A percentile compares a stretch with the other conserved stretches of the same genome.
Conservation (phyloP, 2,329 filamentous ascomycete genomes). For the Aschersonia sp. region DNA sequence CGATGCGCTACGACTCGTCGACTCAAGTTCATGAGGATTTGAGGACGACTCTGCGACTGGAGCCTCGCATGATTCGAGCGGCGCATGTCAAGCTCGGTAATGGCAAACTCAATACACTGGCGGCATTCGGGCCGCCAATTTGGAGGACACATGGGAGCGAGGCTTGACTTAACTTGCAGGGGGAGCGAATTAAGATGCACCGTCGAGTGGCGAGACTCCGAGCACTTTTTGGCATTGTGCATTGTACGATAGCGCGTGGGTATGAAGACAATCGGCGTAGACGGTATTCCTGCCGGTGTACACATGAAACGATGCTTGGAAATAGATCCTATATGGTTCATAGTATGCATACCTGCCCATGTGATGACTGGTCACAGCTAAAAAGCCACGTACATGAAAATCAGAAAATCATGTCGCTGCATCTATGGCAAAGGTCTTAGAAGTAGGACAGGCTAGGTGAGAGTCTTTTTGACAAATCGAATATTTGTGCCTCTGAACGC, state of each 20-base stretch:
- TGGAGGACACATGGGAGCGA: constrained; percentile 27
- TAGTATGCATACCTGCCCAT: too few relatives aligned
- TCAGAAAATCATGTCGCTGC: too few relatives aligned
- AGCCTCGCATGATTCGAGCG: constrained; percentile 82
- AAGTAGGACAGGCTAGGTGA: too few relatives aligned
- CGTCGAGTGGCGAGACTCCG: not conserved
- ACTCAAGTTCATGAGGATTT: constrained; percentile 60
- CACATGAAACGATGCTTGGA: too few relatives aligned
- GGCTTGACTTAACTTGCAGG: constrained; percentile 9
- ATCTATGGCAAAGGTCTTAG: too few relatives aligned
- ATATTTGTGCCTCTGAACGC: too few relatives aligned
- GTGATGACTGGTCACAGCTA: too few relatives aligned
- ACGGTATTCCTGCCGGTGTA: too few relatives aligned
- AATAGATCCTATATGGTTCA: too few relatives aligned
- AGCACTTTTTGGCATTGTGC: not conserved
- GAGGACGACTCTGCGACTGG: constrained; percentile 60
- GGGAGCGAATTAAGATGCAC: not conserved
- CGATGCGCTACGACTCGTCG: constrained; percentile 86
- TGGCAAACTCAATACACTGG: constrained; percentile 36
- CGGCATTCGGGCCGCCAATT: constrained; percentile 32
- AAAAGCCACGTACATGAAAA: too few relatives aligned
- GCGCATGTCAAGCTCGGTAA: constrained; percentile 75
- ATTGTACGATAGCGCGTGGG: not conserved
- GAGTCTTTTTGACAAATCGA: too few relatives aligned
- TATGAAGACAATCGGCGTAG: not conserved